Evolutionary conservation across 2,329 filamentous ascomycete genomes (phyloP), one percentile per base, ranked within the genome.

Genomic region (Sporothrix mexicana): DNA sequence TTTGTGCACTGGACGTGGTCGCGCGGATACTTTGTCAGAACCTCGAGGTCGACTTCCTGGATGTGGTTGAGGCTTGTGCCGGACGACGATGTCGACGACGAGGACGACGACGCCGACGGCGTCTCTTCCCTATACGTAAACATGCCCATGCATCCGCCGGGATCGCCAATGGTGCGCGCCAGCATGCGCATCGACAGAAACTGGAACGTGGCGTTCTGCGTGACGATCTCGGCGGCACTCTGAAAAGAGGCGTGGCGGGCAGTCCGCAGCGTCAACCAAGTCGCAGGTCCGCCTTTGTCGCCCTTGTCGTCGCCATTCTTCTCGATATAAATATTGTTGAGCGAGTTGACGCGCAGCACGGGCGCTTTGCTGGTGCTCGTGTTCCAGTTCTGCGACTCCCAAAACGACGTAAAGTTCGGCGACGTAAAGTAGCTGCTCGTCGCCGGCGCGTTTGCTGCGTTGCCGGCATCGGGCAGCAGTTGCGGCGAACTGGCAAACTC

Each of bases 1-100:
- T 91, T 91, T 15, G 88, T 90, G 79, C 88, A 90, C 74, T 87
- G 85, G 51, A 88, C 79, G 51, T 79, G 79, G 72, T 83, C 76
- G 30, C 77, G 79, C 1, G 83, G 82, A 72, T 85, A 85, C 36
- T 79, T 77, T 1, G 86, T 88, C 67, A 87, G 80, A 67, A 88
- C 81, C 79, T 88, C 86, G 36, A 88, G 80, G 76, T 88, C 86
- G 3, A 85, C 82, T 77, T 88, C 86, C 74, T 87, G 85, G 15
- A 87, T 81, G 20, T 80, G 72, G 3, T 79, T 77, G 12, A 9
- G 36, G n/a, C n/a, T n/a, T n/a, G n/a, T n/a, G n/a, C n/a, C n/a
- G n/a, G n/a, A n/a, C n/a, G n/a, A n/a, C n/a, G n/a, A n/a, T n/a
- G n/a, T n/a, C n/a, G n/a, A n/a, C 64, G 43, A n/a, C 55, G 59